Evolutionary conservation across 805 yeast genomes (phyloP).

Genomic region (Saccharomycopsis olivae): DNA sequence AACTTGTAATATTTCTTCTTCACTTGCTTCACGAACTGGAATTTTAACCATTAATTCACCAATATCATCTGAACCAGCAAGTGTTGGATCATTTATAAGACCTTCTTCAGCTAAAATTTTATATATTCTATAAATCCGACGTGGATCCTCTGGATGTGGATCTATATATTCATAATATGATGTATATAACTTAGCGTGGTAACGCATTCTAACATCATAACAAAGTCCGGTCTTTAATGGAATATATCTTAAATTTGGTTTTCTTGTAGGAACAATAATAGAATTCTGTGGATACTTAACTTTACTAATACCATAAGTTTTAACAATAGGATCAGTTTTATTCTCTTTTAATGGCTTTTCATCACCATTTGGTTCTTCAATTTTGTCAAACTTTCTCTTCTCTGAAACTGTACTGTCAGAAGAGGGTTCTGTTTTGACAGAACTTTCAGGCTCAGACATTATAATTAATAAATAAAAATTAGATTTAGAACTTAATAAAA

Average conservation of each 20-base stretch:
- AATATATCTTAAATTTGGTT: conserved; percentile 30
- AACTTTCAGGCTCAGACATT: too few species aligned
- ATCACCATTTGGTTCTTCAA: background rate
- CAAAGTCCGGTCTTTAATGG: conserved; percentile 87
- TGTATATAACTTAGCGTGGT: conserved; percentile 90
- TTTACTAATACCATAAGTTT: conserved; percentile 17
- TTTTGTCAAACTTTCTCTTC: conserved; percentile 1
- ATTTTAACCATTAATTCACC: conserved; percentile 84
- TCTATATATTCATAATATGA: conserved; percentile 90
- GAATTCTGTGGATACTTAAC: conserved; percentile 17
- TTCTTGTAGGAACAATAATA: conserved; percentile 13
- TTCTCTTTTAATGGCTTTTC: background rate
- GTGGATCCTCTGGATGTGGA: conserved; percentile 98
- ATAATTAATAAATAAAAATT: too few species aligned
- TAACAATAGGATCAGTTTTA: conserved; percentile 13
- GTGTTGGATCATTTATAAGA: conserved; percentile 64
- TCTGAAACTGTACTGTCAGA: background rate
- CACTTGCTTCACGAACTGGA: conserved; percentile 82
- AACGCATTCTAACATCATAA: conserved; percentile 95
- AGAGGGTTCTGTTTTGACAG: background rate
- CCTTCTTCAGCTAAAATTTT: conserved; percentile 93
- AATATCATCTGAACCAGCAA: conserved; percentile 60
- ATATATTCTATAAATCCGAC: conserved; percentile 89
- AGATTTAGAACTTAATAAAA: too few species aligned
- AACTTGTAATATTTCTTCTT: conserved; percentile 76